Conservation (phyloP, 2,329 filamentous ascomycete species). For the Ascochyta koolunga region DNA sequence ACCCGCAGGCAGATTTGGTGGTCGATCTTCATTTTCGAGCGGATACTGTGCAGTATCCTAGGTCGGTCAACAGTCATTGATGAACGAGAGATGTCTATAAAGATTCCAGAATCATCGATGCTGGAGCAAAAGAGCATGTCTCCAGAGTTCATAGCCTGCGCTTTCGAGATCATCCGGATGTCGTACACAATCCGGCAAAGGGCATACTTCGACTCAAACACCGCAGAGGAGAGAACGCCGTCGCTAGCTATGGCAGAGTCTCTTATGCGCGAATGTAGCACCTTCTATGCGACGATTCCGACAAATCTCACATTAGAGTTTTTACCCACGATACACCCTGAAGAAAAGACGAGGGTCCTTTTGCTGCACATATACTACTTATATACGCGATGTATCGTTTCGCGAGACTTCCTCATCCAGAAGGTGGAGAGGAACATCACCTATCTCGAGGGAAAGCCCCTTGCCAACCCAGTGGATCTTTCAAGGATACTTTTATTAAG, state of each 20-base stretch:
- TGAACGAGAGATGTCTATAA: slow-evolving; percentile 31
- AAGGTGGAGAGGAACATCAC: slow-evolving; percentile 30
- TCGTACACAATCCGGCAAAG: slow-evolving; percentile 31
- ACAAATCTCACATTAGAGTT: slow-evolving; percentile 15
- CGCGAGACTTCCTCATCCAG: slow-evolving; percentile 31
- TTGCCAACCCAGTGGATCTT: slow-evolving; percentile 19
- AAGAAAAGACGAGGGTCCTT: slow-evolving; percentile 23
- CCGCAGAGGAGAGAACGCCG: slow-evolving; percentile 27
- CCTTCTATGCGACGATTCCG: slow-evolving; percentile 24
- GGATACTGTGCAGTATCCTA: slow-evolving; percentile 32
- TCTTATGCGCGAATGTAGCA: slow-evolving; percentile 30
- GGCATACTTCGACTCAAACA: slow-evolving; percentile 30
- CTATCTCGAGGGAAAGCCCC: slow-evolving; percentile 18
- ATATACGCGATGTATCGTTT: slow-evolving; percentile 33
- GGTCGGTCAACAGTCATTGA: slow-evolving; percentile 37
- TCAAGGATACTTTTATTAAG: slow-evolving; percentile 22
- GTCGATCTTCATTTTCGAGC: slow-evolving; percentile 36
- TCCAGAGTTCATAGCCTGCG: slow-evolving; percentile 19
- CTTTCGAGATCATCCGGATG: slow-evolving; percentile 19
- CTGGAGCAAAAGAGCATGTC: slow-evolving; percentile 26
- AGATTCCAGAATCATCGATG: slow-evolving; percentile 26
- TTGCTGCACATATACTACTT: slow-evolving; percentile 32
- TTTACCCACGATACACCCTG: slow-evolving; percentile 9
- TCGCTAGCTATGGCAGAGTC: slow-evolving; percentile 25
- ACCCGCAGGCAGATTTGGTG: slow-evolving; percentile 35